A percentile compares a stretch with the other conserved stretches of the same genome.
These are phyloP conservation scores for Populus tomentosa DNA, from an alignment of 441 rosid genomes.

Conservation along the genomic window DNA sequence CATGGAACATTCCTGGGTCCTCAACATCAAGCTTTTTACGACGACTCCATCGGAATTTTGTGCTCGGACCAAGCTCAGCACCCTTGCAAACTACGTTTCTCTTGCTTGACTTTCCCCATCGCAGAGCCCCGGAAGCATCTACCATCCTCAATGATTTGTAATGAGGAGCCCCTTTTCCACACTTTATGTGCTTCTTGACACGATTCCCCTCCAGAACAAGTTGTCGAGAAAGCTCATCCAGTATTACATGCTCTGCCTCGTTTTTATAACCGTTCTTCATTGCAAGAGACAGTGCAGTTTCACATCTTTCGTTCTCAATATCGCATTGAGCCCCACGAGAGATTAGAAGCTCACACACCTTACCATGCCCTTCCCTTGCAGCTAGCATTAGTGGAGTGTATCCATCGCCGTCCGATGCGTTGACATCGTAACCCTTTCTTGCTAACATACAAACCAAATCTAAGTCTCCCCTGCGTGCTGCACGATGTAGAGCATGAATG, in stretches of 20 bases:
- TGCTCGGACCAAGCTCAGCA: conserved; percentile 60
- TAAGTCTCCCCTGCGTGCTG: conserved; percentile 72
- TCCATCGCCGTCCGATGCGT: conserved; percentile 61
- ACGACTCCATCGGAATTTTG: conserved; percentile 45
- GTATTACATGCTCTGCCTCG: conserved; percentile 47
- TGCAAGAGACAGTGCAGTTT: conserved; percentile 59
- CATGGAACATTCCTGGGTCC: conserved; percentile 64
- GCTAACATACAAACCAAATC: conserved; percentile 56
- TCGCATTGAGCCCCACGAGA: conserved; percentile 57
- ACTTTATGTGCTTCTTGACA: conserved; percentile 75
- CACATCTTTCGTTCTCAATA: conserved; percentile 44
- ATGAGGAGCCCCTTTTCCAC: conserved; percentile 80
- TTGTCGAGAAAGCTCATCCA: conserved; percentile 63
- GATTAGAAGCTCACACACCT: conserved; percentile 57
- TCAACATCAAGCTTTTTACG: conserved; percentile 36
- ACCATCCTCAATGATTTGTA: conserved; percentile 53
- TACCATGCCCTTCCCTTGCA: conserved; percentile 69
- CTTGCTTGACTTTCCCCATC: conserved; percentile 73
- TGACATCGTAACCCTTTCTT: conserved; percentile 60
- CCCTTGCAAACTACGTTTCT: conserved; percentile 65
- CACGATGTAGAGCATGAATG: conserved; percentile 82
- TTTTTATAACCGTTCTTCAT: conserved; percentile 27
- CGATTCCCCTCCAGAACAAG: conserved; percentile 45
- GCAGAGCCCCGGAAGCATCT: conserved; percentile 42
- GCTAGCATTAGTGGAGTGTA: conserved; percentile 94